Evolutionary conservation across 2,329 filamentous ascomycete species (phyloP).

Genomic region (Sphaceloma murrayae): DNA sequence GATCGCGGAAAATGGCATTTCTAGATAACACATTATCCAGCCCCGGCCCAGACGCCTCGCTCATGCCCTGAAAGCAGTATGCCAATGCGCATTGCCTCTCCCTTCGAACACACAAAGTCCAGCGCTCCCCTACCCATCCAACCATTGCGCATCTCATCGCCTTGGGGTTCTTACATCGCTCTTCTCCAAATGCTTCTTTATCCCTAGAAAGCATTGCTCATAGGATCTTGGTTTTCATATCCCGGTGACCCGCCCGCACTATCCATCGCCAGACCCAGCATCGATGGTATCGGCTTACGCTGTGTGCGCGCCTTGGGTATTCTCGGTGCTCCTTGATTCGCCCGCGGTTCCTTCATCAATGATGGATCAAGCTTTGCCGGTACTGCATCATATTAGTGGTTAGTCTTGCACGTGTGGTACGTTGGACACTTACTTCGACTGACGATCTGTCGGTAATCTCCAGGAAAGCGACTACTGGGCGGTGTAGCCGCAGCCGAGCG

Average conservation of each 20-base stretch:
- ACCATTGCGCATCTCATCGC: no score
- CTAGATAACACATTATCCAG: no score
- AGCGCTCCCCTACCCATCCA: no score
- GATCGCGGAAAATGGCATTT: no score
- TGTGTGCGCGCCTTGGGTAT: conserved; percentile 41
- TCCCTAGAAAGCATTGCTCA: not conserved
- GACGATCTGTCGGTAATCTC: conserved; percentile 44
- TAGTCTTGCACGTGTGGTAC: no score
- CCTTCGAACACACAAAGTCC: no score
- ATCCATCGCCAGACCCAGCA: conserved; percentile 25
- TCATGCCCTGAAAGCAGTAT: no score
- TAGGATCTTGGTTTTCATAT: conserved; percentile 18
- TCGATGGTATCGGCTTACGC: conserved; percentile 40
- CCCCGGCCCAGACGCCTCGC: no score
- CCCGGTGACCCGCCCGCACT: not conserved
- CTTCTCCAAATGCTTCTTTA: no score
- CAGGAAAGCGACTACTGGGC: conserved; percentile 44
- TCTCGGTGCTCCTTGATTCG: conserved; percentile 77
- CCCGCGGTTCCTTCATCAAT: conserved; percentile 84
- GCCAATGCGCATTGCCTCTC: no score
- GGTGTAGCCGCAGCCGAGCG: conserved; percentile 52
- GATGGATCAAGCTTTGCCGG: conserved; percentile 76
- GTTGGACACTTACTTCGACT: conserved; percentile 43
- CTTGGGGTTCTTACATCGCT: not conserved
- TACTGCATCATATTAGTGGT: conserved; percentile 49